These are phyloP conservation scores for California macrophylla DNA, from an alignment of 441 rosid genomes.

Conservation along the genomic window DNA sequence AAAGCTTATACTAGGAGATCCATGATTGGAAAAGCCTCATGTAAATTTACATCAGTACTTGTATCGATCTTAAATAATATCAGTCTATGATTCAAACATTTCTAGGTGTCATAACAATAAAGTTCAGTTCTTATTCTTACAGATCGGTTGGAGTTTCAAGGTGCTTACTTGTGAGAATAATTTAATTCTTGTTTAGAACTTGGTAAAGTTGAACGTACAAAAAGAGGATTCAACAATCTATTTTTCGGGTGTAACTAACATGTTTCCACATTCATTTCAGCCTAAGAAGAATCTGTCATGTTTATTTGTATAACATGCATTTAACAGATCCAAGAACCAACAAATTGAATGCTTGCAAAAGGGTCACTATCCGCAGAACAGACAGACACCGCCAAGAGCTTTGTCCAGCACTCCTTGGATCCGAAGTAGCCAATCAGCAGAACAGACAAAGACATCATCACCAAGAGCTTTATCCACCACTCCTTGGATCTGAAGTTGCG, in stretches of 20 bases:
- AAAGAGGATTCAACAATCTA: too few relatives aligned
- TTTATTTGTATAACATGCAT: neutral
- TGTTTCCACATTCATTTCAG: too few relatives aligned
- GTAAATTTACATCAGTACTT: neutral
- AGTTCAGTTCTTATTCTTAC: too few relatives aligned
- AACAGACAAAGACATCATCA: neutral
- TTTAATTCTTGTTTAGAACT: too few relatives aligned
- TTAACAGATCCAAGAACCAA: neutral
- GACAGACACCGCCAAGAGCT: too few relatives aligned
- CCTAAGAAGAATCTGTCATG: neutral
- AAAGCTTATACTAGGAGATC: neutral
- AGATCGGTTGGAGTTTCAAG: too few relatives aligned
- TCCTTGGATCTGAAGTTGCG: neutral
- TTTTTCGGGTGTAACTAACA: too few relatives aligned
- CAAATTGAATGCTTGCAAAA: neutral
- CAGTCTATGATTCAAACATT: neutral
- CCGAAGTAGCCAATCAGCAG: too few relatives aligned
- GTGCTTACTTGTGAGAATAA: too few relatives aligned
- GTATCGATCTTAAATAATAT: neutral
- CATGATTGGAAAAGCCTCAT: neutral
- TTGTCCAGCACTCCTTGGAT: too few relatives aligned
- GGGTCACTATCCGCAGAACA: neutral
- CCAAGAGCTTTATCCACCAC: neutral
- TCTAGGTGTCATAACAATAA: neutral
- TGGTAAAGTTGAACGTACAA: too few relatives aligned